Evolutionary conservation across 371 early-diverging fungal genomes (phyloP).

Genomic region (Rhizopus stolonifer): DNA sequence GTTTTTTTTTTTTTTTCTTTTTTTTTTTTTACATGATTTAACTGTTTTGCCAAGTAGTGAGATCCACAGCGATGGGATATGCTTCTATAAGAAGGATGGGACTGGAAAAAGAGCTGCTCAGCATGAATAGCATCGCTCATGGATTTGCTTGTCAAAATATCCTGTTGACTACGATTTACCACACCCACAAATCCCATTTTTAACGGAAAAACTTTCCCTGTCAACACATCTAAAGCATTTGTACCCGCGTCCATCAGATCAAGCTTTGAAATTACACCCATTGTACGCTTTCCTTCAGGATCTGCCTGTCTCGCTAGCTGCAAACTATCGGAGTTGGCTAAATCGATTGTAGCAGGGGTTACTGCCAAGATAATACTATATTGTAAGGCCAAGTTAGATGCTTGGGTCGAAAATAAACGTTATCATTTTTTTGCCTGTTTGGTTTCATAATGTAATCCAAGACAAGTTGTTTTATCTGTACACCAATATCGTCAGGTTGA

Average conservation of each 20-base stretch:
- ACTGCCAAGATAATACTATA: constrained; percentile 89
- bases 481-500: constrained; percentile 88
- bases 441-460: constrained; percentile 84
- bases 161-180: constrained; percentile 87
- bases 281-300: constrained; percentile 80
- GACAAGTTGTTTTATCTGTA: constrained; percentile 80
- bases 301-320: constrained; percentile 91
- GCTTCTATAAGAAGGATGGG: constrained; percentile 81
- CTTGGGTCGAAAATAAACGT: too few relatives aligned
- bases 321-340: constrained; percentile 93
- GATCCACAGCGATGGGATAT: constrained; percentile 74
- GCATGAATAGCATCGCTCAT: constrained; percentile 77
- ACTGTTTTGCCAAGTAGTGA: constrained; percentile 27
- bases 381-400: too few relatives aligned
- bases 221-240: constrained; percentile 82
- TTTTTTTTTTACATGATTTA: constrained; percentile 25
- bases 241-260: constrained; percentile 95
- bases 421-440: constrained; percentile 61
- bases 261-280: constrained; percentile 91
- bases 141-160: constrained; percentile 75
- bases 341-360: constrained; percentile 88
- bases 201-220: constrained; percentile 76
- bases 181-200: constrained; percentile 90
- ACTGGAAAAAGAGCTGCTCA: constrained; percentile 80
- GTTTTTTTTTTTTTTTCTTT: background rate